Conservation (phyloP, 1,284 basidiomycete genomes). For the Veloporphyrellus conicus region DNA sequence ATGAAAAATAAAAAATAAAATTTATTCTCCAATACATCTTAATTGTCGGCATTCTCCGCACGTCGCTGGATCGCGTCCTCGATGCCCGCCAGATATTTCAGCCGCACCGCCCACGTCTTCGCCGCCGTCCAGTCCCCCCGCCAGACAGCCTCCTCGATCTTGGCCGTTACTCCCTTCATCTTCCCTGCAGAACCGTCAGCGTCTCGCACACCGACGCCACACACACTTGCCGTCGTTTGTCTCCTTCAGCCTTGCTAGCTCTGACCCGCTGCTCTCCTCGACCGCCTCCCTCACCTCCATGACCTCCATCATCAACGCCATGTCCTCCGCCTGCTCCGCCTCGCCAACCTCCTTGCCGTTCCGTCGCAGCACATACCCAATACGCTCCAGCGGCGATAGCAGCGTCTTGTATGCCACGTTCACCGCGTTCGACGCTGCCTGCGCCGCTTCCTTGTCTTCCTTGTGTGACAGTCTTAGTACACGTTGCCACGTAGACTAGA, state of each 20-base stretch:
- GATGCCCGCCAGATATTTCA: slow-evolving; percentile 78
- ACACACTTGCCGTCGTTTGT: slow-evolving; percentile 58
- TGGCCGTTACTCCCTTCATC: slow-evolving; percentile 44
- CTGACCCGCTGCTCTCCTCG: slow-evolving; percentile 53
- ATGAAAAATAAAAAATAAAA: neutral
- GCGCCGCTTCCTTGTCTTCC: slow-evolving; percentile 60
- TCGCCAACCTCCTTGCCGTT: slow-evolving; percentile 64
- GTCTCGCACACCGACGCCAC: neutral
- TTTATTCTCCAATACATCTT: neutral
- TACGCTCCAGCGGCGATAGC: slow-evolving; percentile 58
- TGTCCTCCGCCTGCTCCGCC: slow-evolving; percentile 72
- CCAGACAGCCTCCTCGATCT: slow-evolving; percentile 52
- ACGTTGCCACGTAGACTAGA: slow-evolving; percentile 1
- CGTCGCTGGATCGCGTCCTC: slow-evolving; percentile 56
- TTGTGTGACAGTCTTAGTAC: slow-evolving; percentile 33
- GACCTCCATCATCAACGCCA: slow-evolving; percentile 70
- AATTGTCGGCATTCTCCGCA: slow-evolving; percentile 39
- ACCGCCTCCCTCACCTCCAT: slow-evolving; percentile 81
- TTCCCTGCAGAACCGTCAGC: slow-evolving; percentile 42
- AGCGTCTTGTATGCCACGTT: slow-evolving; percentile 74
- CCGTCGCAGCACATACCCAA: slow-evolving; percentile 66
- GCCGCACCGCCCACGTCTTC: slow-evolving; percentile 59
- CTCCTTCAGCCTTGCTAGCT: slow-evolving; percentile 49
- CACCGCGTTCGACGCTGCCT: slow-evolving; percentile 63
- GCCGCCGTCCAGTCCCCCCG: slow-evolving; percentile 53